A percentile compares a stretch with the other conserved stretches of the same genome.
These are phyloP conservation scores for Eleusine coracana DNA, from an alignment of 176 grass and related monocot species.

Conservation along the genomic window DNA sequence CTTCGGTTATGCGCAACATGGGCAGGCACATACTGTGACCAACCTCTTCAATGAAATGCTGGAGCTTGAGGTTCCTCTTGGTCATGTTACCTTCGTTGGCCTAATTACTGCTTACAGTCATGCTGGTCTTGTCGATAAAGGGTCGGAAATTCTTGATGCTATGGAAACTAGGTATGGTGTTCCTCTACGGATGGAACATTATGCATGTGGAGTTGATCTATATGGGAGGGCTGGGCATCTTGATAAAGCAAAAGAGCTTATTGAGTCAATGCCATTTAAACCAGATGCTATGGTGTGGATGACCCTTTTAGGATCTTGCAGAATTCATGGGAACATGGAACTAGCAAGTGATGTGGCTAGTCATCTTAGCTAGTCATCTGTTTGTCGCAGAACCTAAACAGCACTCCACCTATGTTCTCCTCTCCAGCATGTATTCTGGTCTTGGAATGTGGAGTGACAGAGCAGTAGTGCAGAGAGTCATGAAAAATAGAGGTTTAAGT, in stretches of 20 bases:
- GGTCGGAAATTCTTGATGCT: conserved; percentile 47
- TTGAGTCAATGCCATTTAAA: conserved; percentile 69
- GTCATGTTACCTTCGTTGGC: conserved; percentile 69
- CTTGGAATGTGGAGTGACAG: conserved; percentile 69
- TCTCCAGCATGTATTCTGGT: conserved; percentile 64
- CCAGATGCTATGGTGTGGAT: conserved; percentile 76
- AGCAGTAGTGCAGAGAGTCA: conserved; percentile 58
- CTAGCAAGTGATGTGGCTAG: conserved; percentile 52
- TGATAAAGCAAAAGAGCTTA: conserved; percentile 62
- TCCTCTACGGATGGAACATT: conserved; percentile 67
- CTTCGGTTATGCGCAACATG: conserved; percentile 69
- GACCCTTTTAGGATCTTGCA: conserved; percentile 75
- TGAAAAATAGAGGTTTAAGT: conserved; percentile 63
- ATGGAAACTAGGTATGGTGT: conserved; percentile 58
- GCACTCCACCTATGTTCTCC: conserved; percentile 70
- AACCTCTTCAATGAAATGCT: conserved; percentile 56
- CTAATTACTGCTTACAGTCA: conserved; percentile 68
- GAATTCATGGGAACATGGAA: conserved; percentile 61
- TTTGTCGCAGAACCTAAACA: conserved; percentile 49
- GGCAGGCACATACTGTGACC: conserved; percentile 39
- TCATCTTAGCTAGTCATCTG: conserved; percentile 50
- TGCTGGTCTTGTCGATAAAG: conserved; percentile 59
- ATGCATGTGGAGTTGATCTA: conserved; percentile 69
- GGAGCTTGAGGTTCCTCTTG: conserved; percentile 43
- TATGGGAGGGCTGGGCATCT: conserved; percentile 67